Evolutionary conservation across 2,329 filamentous ascomycete genomes (phyloP).

Genomic region (Trichoderma gracile): DNA sequence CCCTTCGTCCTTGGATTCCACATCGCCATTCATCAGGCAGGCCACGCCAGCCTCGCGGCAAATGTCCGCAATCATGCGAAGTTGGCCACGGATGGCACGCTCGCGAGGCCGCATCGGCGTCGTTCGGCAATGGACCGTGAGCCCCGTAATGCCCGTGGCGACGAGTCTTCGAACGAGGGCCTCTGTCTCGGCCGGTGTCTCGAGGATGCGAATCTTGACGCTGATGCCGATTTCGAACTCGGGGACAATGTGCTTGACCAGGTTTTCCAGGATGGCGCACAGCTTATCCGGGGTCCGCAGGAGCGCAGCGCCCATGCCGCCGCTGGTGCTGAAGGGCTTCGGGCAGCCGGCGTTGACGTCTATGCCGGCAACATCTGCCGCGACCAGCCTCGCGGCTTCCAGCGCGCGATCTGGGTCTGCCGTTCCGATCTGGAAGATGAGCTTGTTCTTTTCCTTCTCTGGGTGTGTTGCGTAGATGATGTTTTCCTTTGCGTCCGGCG

Average conservation of each 20-base stretch:
- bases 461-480: constrained; percentile 86
- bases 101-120: constrained; percentile 93
- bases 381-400: constrained; percentile 78
- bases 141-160: constrained; percentile 82
- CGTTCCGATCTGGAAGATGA: constrained; percentile 93
- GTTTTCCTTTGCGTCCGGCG: constrained; percentile 58
- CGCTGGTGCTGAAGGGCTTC: constrained; percentile 90
- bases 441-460: constrained; percentile 67
- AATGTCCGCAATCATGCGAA: constrained; percentile 78
- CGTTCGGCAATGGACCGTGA: constrained; percentile 95
- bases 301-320: constrained; percentile 94
- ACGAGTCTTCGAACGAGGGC: constrained; percentile 75
- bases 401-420: constrained; percentile 81
- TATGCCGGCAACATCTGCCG: constrained; percentile 85
- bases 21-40: constrained; percentile 94
- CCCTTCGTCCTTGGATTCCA: constrained; percentile 72
- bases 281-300: constrained; percentile 82
- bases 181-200: constrained; percentile 74
- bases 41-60: constrained; percentile 86
- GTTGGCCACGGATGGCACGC: constrained; percentile 79
- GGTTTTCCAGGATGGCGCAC: constrained; percentile 75
- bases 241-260: constrained; percentile 75
- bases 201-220: constrained; percentile 91
- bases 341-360: constrained; percentile 98
- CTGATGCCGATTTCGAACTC: constrained; percentile 89